A percentile compares a stretch with the other conserved stretches of the same genome.
These are phyloP conservation scores for Trametes polyzona DNA, from an alignment of 1,284 basidiomycete species.

Conservation along the genomic window DNA sequence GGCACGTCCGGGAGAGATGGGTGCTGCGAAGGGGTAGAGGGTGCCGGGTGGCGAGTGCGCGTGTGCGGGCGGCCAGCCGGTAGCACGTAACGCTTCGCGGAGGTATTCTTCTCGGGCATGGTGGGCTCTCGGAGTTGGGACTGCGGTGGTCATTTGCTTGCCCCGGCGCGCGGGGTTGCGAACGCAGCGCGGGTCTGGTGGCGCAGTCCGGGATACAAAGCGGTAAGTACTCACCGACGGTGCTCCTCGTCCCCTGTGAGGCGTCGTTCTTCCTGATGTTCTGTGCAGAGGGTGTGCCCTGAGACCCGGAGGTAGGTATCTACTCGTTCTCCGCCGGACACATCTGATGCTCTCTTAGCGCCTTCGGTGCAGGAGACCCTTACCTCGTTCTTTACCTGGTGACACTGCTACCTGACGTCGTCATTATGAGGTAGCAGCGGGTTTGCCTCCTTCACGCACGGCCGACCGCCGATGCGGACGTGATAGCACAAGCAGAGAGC, in stretches of 20 bases:
- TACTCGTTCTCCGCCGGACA: neutral
- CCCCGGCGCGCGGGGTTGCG: conserved; percentile 8
- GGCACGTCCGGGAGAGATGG: conserved; percentile 2
- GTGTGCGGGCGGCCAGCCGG: too few relatives aligned
- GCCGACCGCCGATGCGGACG: neutral
- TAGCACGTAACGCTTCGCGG: conserved; percentile 5
- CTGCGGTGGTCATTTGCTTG: conserved; percentile 8
- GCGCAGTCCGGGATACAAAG: neutral
- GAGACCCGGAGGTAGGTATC: neutral
- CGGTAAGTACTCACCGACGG: conserved; percentile 7
- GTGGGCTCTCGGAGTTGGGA: too few relatives aligned
- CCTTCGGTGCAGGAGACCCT: neutral
- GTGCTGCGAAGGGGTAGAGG: neutral
- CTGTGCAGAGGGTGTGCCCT: neutral
- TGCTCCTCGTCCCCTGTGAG: neutral
- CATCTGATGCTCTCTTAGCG: neutral
- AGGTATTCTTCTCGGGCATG: conserved; percentile 3
- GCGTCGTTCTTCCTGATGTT: neutral
- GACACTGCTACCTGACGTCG: neutral
- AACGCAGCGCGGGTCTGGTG: neutral
- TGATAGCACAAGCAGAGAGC: neutral
- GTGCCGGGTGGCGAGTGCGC: too few relatives aligned
- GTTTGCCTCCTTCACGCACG: neutral
- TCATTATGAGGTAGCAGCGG: neutral
- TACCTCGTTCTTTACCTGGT: neutral